A percentile compares a stretch with the other conserved stretches of the same genome.
These are phyloP conservation scores for Erodium moschatum DNA, from an alignment of 441 rosid genomes.

Conservation along the genomic window DNA sequence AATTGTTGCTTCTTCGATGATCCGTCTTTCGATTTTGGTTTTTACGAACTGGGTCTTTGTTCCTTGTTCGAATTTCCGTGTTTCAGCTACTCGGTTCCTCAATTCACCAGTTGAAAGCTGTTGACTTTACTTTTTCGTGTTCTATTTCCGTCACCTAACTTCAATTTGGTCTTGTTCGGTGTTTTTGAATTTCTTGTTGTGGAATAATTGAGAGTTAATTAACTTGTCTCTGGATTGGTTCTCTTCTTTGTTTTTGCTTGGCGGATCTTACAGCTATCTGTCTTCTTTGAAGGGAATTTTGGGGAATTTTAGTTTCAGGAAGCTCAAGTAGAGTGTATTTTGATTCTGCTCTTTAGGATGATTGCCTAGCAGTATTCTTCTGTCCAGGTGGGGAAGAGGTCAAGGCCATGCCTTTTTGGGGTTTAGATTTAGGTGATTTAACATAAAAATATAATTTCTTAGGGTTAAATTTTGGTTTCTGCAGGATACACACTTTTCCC, in stretches of 20 bases:
- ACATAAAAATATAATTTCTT: not conserved
- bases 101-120: not conserved
- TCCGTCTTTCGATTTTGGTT: not conserved
- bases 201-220: not conserved
- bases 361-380: not conserved
- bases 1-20: not conserved
- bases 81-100: constrained; percentile 1
- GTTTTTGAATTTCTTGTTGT: constrained; percentile 5
- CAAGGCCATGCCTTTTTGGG: not conserved
- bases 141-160: not conserved
- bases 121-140: constrained; percentile 1
- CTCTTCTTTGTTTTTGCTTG: not conserved
- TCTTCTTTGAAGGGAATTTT: not conserved
- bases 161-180: not conserved
- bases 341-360: not conserved
- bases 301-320: not conserved
- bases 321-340: not conserved
- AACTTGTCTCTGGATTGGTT: not conserved
- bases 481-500: not conserved
- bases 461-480: not conserved
- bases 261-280: constrained; percentile 2
- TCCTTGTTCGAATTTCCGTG: not conserved
- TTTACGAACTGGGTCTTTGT: not conserved
- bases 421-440: not conserved
- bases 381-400: too few species aligned